Base-by-base conservation (phyloP, 2,329 filamentous ascomycete genomes). In the Trichoderma afroharzianum region DNA sequence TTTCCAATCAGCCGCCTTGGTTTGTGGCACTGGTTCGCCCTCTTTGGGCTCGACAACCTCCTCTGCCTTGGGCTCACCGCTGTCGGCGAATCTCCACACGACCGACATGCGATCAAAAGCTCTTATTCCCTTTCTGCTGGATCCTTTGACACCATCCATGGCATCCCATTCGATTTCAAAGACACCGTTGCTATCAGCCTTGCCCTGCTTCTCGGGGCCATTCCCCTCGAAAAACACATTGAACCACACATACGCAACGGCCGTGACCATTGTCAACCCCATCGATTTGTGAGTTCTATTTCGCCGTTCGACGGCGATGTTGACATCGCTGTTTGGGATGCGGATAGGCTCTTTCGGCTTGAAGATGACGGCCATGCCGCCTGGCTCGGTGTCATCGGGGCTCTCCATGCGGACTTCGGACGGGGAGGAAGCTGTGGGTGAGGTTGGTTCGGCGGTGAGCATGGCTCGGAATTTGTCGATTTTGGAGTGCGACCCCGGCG, bases 91-190 rank as follows among this genome's bases (percentile, higher is more conserved):
- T 53, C 90, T 89, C 96, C 96, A 99, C 0, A 97, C 91, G 0
- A 98, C 92, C 12, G 93, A 91, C 28, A 98, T 84, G 53, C 88
- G 88, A 78, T 99, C 95, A 9, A 97, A 89, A 0, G 93, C 93
- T 57, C 91, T 87, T 0, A 92, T 92, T 0, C 96, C 96, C 79
- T 97, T 97, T 36, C 91, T 88, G 26, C 87, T 90, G 5, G 92
- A 95, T 1, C 96, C 96, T 80, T 98, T 98, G 80, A 99, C 95
- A 3, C 96, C 96, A 76, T 99, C 96, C 89, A 99, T 93, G 68
- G 85, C 84, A 50, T 89, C 87, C 88, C 88, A 90, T 1, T 86
- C 85, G 32, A 90, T 86, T 71, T 83, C 81, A 63, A 90, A 90
- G 3, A 89, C 83, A 12, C 88, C 95, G 11, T 87, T 92, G 57